A percentile compares a stretch with the other conserved stretches of the same genome.
These are phyloP conservation scores for Tolypocladium nubicola DNA, from an alignment of 2,329 filamentous ascomycete species.

Conservation along the genomic window DNA sequence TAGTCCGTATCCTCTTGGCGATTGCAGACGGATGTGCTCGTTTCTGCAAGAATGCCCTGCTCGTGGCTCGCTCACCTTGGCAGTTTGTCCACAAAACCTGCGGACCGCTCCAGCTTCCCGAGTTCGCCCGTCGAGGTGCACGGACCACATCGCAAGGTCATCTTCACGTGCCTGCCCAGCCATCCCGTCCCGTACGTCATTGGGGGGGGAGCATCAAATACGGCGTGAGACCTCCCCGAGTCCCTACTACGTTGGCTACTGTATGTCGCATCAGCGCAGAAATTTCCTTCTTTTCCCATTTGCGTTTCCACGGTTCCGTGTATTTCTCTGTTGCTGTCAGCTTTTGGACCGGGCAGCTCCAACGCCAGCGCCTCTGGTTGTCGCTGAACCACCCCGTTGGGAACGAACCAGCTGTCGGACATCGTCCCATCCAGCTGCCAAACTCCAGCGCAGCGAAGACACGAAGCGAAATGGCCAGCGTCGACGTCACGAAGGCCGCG, in stretches of 20 bases:
- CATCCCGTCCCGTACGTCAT: not conserved
- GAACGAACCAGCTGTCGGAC: not conserved
- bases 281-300: not conserved
- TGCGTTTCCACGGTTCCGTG: not conserved
- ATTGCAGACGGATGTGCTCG: no score
- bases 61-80: no score
- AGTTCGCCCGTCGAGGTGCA: not conserved
- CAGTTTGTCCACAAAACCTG: not conserved
- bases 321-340: not conserved
- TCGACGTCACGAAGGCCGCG: not conserved
- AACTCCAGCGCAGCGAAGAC: not conserved
- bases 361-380: not conserved
- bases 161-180: not conserved
- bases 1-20: no score
- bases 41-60: no score
- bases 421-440: not conserved
- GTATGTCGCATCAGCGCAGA: not conserved
- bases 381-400: not conserved
- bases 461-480: conserved; percentile 1
- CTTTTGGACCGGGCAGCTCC: not conserved
- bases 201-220: not conserved
- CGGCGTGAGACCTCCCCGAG: not conserved
- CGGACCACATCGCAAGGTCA: not conserved
- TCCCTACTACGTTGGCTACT: not conserved
- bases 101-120: not conserved